Evolutionary conservation across 352 stramenopile genomes (phyloP), one percentile per base, ranked within the genome.

Genomic region (Plasmopara halstedii): DNA sequence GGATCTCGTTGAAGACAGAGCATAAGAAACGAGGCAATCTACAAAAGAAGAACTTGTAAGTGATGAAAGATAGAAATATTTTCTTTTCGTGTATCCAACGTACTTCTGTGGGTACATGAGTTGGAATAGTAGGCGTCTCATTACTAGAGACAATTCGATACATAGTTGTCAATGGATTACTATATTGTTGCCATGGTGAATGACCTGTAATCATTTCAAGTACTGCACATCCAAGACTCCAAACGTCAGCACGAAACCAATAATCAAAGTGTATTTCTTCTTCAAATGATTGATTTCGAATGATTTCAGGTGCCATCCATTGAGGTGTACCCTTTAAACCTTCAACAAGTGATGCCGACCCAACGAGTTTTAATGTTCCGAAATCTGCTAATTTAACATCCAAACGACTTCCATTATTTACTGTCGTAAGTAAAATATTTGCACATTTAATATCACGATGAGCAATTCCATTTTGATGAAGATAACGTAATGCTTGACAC

Each of bases 151-250:
- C 83, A 39, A 95, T 95, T 54, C 88, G 71, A 53, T 93, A 97
- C 83, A 97, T 95, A 14, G 86, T 84, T 3, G 86, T 80, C n/a
- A 95, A 62, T 10, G 86, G 81, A 47, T 95, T 95, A 46, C 72
- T 85, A 46, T 85, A 93, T 49, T 96, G 60, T 38, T 82, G 64
- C 79, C 83, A 97, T 5, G 89, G 91, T n/a, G 80, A 73, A 20
- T 85, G 58, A 11, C 83, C 88, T 13, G 88, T 97, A 31, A 97
- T 57, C 90, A 97, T 97, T 62, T 97, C 90, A 26, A 97, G 67
- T 11, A 96, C 58, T 1, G 85, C 85, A 55, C 90, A 97, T 6
- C 91, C 91, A 4, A 97, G 57, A 55, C 83, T 95, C 91, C 91
- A 97, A 8, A 97, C 75, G 33, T 97, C 91, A 11, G 89, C 89